Base-by-base conservation (phyloP, 2,329 filamentous ascomycete species). In the Alternaria arborescens region DNA sequence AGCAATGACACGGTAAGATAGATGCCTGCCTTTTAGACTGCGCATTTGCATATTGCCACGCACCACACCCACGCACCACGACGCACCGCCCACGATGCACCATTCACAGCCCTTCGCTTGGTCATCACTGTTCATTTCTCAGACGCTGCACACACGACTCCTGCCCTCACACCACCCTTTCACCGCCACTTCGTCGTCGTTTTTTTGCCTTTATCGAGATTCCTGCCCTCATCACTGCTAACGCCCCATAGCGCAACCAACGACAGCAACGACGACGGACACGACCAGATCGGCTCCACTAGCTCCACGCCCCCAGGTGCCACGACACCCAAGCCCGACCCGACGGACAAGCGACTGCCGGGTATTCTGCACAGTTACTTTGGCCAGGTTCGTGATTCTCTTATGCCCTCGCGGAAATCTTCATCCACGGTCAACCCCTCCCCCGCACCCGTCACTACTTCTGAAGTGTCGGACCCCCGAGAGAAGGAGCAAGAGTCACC, bases 321-420 rank as follows among this genome's bases (percentile, higher is more conserved):
- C 79, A 91, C 93, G 69, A 99, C 95, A 65, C 95, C 95, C 70
- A 91, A 94, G 76, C 95, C 95, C 70, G 94, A 98, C 82, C 90
- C 91, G 66, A 90, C 91, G 76, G 95, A 99, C 84, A 97, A 97
- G 83, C 91, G 95, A 82, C 86, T 97, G 78, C 95, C 95, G 71
- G 92, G 93, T 79, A 97, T 98, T 84, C 91, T 95, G 87, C 88
- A 89, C 80, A 96, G 91, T 85, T 97, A 95, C 86, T 97, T 98
- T 87, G 91, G 91, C 84, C 95, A 99, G 94, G 95, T 99, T 97
- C 90, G 95, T 97, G 87, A 87, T 68, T 79, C 78, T 73, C 86
- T 88, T 87, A 76, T 79, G 69, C 72, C 75, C 67, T 72, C 75
- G 67, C 74, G 76, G 71, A 79, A 60, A 10, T 60, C 78, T 71